A percentile compares a stretch with the other conserved stretches of the same genome.
Conservation (phyloP, 306 rosid species). For the Citrullus mucosospermus region DNA sequence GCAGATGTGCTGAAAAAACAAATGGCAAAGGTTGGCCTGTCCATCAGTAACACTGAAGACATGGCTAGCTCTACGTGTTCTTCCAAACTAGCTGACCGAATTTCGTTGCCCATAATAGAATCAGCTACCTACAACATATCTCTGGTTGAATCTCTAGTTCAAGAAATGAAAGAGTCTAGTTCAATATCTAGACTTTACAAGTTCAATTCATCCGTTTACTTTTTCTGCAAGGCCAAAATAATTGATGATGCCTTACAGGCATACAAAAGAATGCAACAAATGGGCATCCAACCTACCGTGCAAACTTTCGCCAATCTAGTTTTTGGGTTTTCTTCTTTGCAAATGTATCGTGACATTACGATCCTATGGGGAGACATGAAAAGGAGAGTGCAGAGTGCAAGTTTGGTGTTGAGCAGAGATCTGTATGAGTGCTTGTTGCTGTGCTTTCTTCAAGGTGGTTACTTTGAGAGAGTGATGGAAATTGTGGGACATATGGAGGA, state of each 20-base stretch:
- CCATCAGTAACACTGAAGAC: constrained; percentile 22
- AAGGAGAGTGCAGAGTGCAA: constrained; percentile 39
- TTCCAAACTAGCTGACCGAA: background rate
- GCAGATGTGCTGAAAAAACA: constrained; percentile 54
- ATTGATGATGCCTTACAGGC: constrained; percentile 53
- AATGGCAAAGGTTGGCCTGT: constrained; percentile 34
- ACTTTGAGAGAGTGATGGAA: constrained; percentile 94
- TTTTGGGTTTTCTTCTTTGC: constrained; percentile 47
- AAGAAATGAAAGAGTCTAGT: constrained; percentile 25
- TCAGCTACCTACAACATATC: constrained; percentile 17
- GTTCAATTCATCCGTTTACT: constrained; percentile 62
- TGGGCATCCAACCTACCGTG: constrained; percentile 39
- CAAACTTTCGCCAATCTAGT: constrained; percentile 45
- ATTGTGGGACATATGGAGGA: constrained; percentile 47
- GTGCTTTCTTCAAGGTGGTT: constrained; percentile 67
- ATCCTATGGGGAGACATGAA: constrained; percentile 84
- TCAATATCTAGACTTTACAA: constrained; percentile 22
- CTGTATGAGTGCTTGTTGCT: constrained; percentile 53
- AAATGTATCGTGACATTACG: constrained; percentile 60
- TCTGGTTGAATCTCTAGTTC: constrained; percentile 35
- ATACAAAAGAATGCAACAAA: constrained; percentile 55
- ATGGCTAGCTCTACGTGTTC: background rate
- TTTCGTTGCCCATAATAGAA: background rate
- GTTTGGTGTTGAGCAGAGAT: constrained; percentile 36
- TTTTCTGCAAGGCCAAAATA: constrained; percentile 82